phyloP scores from a whole-genome alignment of 495 filamentous ascomycete species.

The Lophium mytilinum region DNA sequence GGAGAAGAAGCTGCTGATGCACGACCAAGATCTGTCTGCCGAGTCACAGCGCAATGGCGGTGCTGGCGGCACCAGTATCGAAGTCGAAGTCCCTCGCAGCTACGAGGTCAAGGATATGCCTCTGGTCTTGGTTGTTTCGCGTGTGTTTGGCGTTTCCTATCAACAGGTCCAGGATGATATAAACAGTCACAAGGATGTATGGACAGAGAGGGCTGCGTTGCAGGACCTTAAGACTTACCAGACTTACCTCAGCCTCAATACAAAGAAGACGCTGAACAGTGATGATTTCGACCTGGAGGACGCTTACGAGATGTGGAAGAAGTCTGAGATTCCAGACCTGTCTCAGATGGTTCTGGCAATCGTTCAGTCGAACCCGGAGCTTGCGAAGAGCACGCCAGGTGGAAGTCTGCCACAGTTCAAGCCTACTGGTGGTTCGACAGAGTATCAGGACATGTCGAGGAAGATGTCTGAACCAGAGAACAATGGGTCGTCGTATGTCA shows the following conservation, averaged over 20 bases:
- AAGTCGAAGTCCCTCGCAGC: slow-evolving; percentile 71
- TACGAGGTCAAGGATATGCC: slow-evolving; percentile 97
- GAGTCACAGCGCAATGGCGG: slow-evolving; percentile 47
- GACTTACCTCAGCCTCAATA: slow-evolving; percentile 72
- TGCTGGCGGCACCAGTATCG: slow-evolving; percentile 53
- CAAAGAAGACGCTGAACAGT: slow-evolving; percentile 64
- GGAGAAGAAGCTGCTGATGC: slow-evolving; percentile 88
- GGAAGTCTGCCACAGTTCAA: slow-evolving; percentile 46
- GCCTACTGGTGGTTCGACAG: slow-evolving; percentile 38
- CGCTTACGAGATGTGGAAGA: slow-evolving; percentile 83
- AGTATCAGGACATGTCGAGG: slow-evolving; percentile 53
- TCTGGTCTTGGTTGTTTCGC: slow-evolving; percentile 76
- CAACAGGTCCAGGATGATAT: slow-evolving; percentile 78
- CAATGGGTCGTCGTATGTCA: slow-evolving; percentile 48
- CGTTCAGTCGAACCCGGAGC: slow-evolving; percentile 74
- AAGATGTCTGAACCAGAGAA: slow-evolving; percentile 42
- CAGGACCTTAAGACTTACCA: slow-evolving; percentile 91
- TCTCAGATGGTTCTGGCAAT: slow-evolving; percentile 91
- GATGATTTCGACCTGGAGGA: slow-evolving; percentile 91
- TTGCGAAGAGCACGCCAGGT: slow-evolving; percentile 59
- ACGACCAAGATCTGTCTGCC: slow-evolving; percentile 79
- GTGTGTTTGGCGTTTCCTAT: slow-evolving; percentile 70
- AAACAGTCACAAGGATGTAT: slow-evolving; percentile 64
- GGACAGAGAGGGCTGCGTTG: slow-evolving; percentile 88
- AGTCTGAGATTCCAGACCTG: slow-evolving; percentile 69